These are phyloP conservation scores for Glycine tomentella DNA, from an alignment of 306 rosid species.

Conservation along the genomic window DNA sequence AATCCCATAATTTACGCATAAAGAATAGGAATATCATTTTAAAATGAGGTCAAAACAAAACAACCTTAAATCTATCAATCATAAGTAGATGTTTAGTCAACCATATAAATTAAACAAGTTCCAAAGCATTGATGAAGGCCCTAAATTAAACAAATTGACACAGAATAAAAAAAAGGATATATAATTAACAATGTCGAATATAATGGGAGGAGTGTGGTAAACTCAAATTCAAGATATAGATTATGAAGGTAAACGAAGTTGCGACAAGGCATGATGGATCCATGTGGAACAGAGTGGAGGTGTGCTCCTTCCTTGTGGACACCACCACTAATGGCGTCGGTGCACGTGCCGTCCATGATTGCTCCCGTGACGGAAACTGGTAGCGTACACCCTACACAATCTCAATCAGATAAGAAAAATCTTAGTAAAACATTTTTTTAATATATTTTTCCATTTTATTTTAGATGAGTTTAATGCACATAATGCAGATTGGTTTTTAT, in stretches of 20 bases:
- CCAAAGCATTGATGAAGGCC: not conserved
- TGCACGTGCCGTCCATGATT: constrained; percentile 55
- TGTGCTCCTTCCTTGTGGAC: constrained; percentile 23
- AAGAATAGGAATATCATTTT: too few species aligned
- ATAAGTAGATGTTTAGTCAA: not conserved
- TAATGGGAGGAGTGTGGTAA: not conserved
- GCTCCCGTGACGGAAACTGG: not conserved
- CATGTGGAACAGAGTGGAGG: constrained; percentile 34
- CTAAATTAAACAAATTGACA: too few species aligned
- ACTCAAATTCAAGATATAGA: not conserved
- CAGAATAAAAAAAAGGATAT: not conserved
- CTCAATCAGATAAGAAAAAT: too few species aligned
- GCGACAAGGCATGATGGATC: constrained; percentile 34
- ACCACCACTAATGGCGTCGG: constrained; percentile 52
- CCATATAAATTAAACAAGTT: not conserved
- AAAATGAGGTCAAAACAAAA: too few species aligned
- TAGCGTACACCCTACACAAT: not conserved
- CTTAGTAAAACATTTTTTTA: too few species aligned
- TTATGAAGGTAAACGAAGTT: constrained; percentile 16
- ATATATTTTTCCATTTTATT: too few species aligned
- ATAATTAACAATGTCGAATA: too few species aligned
- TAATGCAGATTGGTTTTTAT: too few species aligned
- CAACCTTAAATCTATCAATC: not conserved
- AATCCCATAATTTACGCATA: not conserved
- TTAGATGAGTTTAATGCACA: too few species aligned